Conservation (phyloP, 1,139 yeast genomes). For the Candida sp. region DNA sequence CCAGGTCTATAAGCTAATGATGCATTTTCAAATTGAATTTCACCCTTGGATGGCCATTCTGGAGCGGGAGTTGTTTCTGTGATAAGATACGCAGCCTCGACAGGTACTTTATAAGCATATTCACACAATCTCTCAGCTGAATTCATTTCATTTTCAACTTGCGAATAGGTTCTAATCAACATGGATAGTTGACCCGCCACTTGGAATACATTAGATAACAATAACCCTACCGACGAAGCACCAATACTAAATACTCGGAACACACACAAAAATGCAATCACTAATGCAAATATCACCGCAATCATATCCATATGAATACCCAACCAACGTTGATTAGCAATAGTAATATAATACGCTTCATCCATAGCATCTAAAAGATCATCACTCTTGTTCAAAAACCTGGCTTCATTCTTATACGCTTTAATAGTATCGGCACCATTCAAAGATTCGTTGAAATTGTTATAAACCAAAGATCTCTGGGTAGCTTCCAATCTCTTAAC, state of each 20-base stretch:
- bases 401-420: conserved; percentile 48
- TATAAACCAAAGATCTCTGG: conserved; percentile 36
- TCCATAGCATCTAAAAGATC: conserved; percentile 58
- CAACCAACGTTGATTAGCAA: conserved; percentile 80
- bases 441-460: conserved; percentile 73
- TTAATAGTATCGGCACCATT: conserved; percentile 71
- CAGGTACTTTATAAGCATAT: conserved; percentile 52
- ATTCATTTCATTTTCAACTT: conserved; percentile 79
- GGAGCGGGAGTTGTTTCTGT: conserved; percentile 54
- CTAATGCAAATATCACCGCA: conserved; percentile 43
- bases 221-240: conserved; percentile 70
- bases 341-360: conserved; percentile 64
- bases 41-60: conserved; percentile 43
- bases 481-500: conserved; percentile 41
- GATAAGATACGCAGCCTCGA: conserved; percentile 40
- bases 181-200: conserved; percentile 47
- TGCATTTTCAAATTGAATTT: conserved; percentile 54
- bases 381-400: conserved; percentile 52
- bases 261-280: conserved; percentile 59
- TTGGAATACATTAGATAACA: conserved; percentile 56
- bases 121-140: conserved; percentile 79
- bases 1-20: conserved; percentile 71
- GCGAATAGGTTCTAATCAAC: conserved; percentile 54
- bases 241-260: conserved; percentile 57
- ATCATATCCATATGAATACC: conserved; percentile 58